phyloP scores from a whole-genome alignment of 208 protist genomes.

The Wallacemonas sp. region DNA sequence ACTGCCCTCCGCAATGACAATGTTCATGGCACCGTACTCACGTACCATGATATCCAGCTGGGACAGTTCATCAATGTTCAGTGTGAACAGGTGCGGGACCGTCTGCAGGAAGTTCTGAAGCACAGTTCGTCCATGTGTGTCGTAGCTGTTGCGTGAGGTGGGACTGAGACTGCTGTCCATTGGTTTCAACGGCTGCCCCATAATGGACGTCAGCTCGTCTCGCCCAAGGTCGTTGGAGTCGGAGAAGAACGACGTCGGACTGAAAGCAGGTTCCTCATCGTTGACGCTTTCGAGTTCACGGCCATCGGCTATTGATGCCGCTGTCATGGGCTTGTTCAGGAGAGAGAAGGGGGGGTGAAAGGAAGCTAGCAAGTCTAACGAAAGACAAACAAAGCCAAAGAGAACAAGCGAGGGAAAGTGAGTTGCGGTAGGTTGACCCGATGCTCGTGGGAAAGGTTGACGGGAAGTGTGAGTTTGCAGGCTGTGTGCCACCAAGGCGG shows the following conservation, averaged over 20 bases:
- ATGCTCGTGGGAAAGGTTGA: too few species aligned
- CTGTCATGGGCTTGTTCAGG: too few species aligned
- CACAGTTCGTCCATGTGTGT: constrained; percentile 6
- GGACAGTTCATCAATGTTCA: constrained; percentile 50
- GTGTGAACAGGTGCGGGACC: constrained; percentile 72
- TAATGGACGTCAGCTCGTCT: background rate
- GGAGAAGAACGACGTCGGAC: background rate
- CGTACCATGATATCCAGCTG: constrained; percentile 69
- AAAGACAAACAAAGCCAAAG: too few species aligned
- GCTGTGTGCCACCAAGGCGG: too few species aligned
- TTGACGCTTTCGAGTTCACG: background rate
- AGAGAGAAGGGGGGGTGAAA: too few species aligned
- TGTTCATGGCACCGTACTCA: constrained; percentile 82
- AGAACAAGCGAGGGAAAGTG: too few species aligned
- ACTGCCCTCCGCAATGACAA: constrained; percentile 70
- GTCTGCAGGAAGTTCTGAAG: constrained; percentile 73
- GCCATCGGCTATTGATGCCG: too few species aligned
- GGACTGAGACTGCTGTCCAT: background rate
- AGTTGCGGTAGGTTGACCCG: too few species aligned
- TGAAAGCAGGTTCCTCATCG: too few species aligned
- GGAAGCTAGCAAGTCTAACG: too few species aligned
- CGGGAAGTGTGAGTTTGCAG: too few species aligned
- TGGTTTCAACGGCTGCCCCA: constrained; percentile 2
- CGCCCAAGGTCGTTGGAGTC: constrained; percentile 3
- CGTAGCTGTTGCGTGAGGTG: background rate